Evolutionary conservation across 306 rosid genomes (phyloP), one percentile per base, ranked within the genome.

Genomic region (Trichosanthes truncata): DNA sequence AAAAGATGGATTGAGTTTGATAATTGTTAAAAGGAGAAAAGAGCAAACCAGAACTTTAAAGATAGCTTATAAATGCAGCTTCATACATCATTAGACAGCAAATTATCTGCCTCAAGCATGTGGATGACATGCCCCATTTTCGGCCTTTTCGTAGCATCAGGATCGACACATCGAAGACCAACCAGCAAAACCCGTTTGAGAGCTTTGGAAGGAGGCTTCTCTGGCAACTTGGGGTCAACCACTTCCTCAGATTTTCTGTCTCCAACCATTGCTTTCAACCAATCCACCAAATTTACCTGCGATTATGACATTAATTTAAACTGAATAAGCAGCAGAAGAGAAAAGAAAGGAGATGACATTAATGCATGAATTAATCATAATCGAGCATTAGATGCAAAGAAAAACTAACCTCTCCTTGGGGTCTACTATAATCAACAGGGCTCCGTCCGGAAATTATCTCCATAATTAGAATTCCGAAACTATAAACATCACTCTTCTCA

Each of bases 31-130:
- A 51, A 59, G 26, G 38, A 80, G 84, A 77, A 45, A 4, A n/a
- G 57, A 55, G 71, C 5, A 15, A 76, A 38, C 48, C 68, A 74
- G 6, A 25, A 31, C 31, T 56, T 57, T 23, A 75, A 60, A 36
- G 35, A 43, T 61, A 51, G 10, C 74, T 7, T 71, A 46, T 74
- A 21, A 57, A 31, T 67, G 11, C 48, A 76, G 68, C 68, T 56
- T 71, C 92, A 77, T 83, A 96, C 97, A 80, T 95, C 96, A 17
- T 88, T 93, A 79, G 85, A 83, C 49, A 91, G 84, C 71, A 89
- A 83, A 87, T 93, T 97, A 72, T 96, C 99, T 26, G 97, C 96
- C 81, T 96, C 99, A 13, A 96, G 97, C 99, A 93, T 96, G 90
- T 96, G 99, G 78, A 96, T 91, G 61, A 93, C 92, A 83, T 93